Percentiles rank a stretch among this genome's conserved stretches.
Evolutionary conservation across 2,329 filamentous ascomycete genomes (phyloP).

Genomic region (Aureobasidium pullulans): DNA sequence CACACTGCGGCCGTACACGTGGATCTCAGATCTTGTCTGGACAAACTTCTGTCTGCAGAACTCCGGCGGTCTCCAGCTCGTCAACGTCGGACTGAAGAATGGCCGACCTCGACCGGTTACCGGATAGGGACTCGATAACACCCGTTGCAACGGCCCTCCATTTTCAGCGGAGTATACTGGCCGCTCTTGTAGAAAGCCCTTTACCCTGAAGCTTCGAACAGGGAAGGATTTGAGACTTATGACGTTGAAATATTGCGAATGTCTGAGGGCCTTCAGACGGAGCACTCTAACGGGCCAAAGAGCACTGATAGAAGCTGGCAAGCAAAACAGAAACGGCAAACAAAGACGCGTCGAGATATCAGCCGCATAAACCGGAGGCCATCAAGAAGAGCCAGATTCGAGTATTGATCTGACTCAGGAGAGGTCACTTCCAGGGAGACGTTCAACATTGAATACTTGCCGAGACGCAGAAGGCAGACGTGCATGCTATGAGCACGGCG

Average conservation of each 20-base stretch:
- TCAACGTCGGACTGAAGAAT: not conserved
- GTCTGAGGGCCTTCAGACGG: not conserved
- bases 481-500: not conserved
- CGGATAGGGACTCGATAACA: not conserved
- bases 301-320: not conserved
- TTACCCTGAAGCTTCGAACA: not conserved
- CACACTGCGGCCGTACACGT: not conserved
- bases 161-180: not conserved
- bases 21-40: conserved; percentile 1
- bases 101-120: not conserved
- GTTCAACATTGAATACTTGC: not conserved
- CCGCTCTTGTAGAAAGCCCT: not conserved
- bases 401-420: not conserved
- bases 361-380: not conserved
- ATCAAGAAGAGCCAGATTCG: not conserved
- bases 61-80: not conserved
- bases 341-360: not conserved
- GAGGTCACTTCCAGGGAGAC: not conserved
- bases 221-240: conserved; percentile 9
- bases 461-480: not conserved
- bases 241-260: conserved; percentile 9
- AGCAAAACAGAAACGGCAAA: not conserved
- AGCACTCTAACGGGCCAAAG: not conserved
- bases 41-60: not conserved
- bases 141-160: not conserved